phyloP scores from a whole-genome alignment of 768 basidiomycete species.

The Galerina marginata region DNA sequence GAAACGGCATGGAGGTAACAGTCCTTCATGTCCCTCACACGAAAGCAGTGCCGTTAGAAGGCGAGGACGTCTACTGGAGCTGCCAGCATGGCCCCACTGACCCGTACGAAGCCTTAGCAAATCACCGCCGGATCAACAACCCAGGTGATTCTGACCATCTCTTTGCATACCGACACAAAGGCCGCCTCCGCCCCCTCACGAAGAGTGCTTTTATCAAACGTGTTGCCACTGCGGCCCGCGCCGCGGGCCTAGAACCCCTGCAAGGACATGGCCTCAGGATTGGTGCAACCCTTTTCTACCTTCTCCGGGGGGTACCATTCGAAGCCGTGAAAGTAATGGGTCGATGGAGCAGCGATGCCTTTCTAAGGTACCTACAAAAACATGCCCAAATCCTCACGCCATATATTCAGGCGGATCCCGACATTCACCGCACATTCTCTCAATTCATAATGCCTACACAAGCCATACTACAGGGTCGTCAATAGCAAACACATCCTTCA shows the following conservation, averaged over 20 bases:
- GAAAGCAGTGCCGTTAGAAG: slow-evolving; percentile 19
- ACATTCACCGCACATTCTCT: background rate
- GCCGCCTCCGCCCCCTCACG: slow-evolving; percentile 30
- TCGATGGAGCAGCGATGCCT: slow-evolving; percentile 41
- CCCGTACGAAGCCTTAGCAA: slow-evolving; percentile 24
- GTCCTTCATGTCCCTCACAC: slow-evolving; percentile 35
- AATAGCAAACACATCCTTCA: background rate
- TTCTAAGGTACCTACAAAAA: slow-evolving; percentile 23
- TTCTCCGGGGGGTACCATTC: slow-evolving; percentile 40
- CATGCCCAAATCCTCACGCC: slow-evolving; percentile 27
- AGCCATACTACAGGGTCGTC: background rate
- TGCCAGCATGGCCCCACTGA: slow-evolving; percentile 30
- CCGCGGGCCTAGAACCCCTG: slow-evolving; percentile 15
- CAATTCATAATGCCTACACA: background rate
- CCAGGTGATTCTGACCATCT: slow-evolving; percentile 23
- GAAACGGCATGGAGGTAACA: slow-evolving; percentile 27
- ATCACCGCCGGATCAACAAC: slow-evolving; percentile 9
- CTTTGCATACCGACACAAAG: slow-evolving; percentile 30
- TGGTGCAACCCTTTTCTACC: slow-evolving; percentile 40
- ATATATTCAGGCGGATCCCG: slow-evolving; percentile 15
- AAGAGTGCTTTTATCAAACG: slow-evolving; percentile 26
- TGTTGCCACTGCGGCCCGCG: slow-evolving; percentile 14
- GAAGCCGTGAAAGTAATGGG: slow-evolving; percentile 42
- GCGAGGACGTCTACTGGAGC: slow-evolving; percentile 34
- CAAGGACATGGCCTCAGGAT: slow-evolving; percentile 36